phyloP scores from a whole-genome alignment of 306 rosid species.

The Prunus kanzakura region DNA sequence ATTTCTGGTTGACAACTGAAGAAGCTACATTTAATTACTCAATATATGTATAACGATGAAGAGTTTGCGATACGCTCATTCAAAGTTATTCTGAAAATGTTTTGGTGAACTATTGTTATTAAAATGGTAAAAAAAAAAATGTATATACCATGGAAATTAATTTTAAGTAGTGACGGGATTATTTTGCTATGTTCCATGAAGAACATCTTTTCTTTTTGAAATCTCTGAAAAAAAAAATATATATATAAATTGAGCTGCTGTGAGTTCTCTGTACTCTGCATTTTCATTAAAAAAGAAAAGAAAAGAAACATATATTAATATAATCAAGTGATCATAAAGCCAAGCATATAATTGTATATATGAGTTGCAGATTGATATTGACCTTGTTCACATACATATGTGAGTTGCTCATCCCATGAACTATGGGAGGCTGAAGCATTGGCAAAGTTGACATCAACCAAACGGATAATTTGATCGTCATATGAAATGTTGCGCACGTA shows the following conservation, averaged over 20 bases:
- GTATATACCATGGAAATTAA: no score
- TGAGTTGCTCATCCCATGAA: not conserved
- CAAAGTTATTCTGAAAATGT: no score
- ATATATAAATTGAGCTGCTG: not conserved
- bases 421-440: slow-evolving; percentile 13
- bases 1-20: not conserved
- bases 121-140: no score
- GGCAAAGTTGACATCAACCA: slow-evolving; percentile 23
- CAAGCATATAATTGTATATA: no score
- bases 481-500: slow-evolving; percentile 6
- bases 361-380: not conserved
- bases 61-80: not conserved
- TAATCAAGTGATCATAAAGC: no score
- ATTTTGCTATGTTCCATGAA: no score
- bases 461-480: not conserved
- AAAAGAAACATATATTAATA: no score
- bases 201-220: no score
- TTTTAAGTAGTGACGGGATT: no score
- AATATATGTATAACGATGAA: not conserved
- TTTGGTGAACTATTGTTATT: no score
- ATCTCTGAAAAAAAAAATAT: no score
- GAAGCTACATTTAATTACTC: not conserved
- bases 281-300: not conserved
- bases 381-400: not conserved
- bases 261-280: slow-evolving; percentile 1